Evolutionary conservation across 2,329 filamentous ascomycete species (phyloP).

Genomic region (Microdochium nivale): DNA sequence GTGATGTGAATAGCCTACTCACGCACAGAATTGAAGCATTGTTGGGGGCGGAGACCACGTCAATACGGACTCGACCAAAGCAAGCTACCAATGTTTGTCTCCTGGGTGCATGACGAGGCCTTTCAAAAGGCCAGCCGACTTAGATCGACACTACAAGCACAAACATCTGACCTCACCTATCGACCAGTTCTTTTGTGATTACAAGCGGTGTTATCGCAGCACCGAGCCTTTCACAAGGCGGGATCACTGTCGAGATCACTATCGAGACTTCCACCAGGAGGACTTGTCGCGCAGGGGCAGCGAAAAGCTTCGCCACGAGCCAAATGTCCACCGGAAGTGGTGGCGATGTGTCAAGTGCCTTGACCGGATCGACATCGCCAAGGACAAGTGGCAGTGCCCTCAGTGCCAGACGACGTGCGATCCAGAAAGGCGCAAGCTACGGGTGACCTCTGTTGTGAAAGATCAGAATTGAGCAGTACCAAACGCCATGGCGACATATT

Average conservation of each 20-base stretch:
- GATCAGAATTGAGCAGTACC: not conserved
- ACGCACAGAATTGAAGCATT: not conserved
- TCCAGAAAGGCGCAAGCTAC: slow-evolving; percentile 21
- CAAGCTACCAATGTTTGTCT: not conserved
- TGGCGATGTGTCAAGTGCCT: slow-evolving; percentile 49
- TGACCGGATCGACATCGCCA: slow-evolving; percentile 29
- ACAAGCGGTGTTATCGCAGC: slow-evolving; percentile 35
- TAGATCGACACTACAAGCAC: slow-evolving; percentile 42
- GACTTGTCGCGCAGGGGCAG: slow-evolving; percentile 22
- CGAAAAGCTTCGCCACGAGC: slow-evolving; percentile 18
- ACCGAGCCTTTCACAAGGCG: slow-evolving; percentile 40
- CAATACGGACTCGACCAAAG: not conserved
- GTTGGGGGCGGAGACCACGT: not conserved
- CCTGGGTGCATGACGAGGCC: slow-evolving; percentile 29
- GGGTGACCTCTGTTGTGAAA: slow-evolving; percentile 9
- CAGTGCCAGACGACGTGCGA: slow-evolving; percentile 39
- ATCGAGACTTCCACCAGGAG: slow-evolving; percentile 46
- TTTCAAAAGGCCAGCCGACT: slow-evolving; percentile 45
- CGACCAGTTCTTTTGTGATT: slow-evolving; percentile 41
- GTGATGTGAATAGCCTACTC: too few species aligned
- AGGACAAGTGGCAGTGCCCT: slow-evolving; percentile 34
- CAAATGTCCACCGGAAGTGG: slow-evolving; percentile 32
- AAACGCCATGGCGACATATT: too few species aligned
- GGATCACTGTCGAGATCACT: slow-evolving; percentile 50
- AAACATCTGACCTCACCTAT: slow-evolving; percentile 35